Evolutionary conservation across 257 asterid genomes (phyloP).

Genomic region (Rubia yunnanensis): DNA sequence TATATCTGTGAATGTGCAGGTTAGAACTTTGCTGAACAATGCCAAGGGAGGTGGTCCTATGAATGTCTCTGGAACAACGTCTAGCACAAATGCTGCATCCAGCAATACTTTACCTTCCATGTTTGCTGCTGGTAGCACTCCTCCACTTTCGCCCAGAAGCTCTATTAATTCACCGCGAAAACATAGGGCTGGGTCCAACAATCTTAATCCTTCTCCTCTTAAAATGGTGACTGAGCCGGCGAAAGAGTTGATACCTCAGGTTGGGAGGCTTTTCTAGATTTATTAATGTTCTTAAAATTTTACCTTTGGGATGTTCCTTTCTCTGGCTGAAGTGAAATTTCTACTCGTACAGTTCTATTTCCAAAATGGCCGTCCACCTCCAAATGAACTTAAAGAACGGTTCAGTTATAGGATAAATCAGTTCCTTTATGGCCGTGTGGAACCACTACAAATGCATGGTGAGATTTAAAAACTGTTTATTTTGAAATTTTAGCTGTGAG

Average conservation of each 20-base stretch:
- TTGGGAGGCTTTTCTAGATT: conserved; percentile 18
- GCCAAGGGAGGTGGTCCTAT: conserved; percentile 78
- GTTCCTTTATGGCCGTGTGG: conserved; percentile 84
- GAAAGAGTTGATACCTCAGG: conserved; percentile 97
- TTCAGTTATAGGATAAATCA: conserved; percentile 92
- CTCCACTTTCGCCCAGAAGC: conserved; percentile 99
- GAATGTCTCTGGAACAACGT: conserved; percentile 51
- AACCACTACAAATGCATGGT: conserved; percentile 93
- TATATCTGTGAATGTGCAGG: conserved; percentile 36
- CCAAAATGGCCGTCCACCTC: conserved; percentile 85
- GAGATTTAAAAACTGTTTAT: conserved; percentile 18
- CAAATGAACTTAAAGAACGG: conserved; percentile 87
- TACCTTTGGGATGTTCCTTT: conserved; percentile 1
- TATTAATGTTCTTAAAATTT: conserved; percentile 10
- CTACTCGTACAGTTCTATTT: conserved; percentile 73
- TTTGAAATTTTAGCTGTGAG: neutral
- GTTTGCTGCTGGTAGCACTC: conserved; percentile 98
- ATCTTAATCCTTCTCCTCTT: conserved; percentile 65
- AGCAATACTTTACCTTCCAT: conserved; percentile 83
- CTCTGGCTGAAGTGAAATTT: neutral
- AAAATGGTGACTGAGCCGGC: conserved; percentile 75
- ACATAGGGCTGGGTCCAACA: conserved; percentile 83
- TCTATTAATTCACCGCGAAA: conserved; percentile 97
- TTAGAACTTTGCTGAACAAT: conserved; percentile 72
- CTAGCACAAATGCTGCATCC: conserved; percentile 49